Evolutionary conservation across 2,329 filamentous ascomycete genomes (phyloP), one percentile per base, ranked within the genome.

Genomic region (Clonostachys rosea): DNA sequence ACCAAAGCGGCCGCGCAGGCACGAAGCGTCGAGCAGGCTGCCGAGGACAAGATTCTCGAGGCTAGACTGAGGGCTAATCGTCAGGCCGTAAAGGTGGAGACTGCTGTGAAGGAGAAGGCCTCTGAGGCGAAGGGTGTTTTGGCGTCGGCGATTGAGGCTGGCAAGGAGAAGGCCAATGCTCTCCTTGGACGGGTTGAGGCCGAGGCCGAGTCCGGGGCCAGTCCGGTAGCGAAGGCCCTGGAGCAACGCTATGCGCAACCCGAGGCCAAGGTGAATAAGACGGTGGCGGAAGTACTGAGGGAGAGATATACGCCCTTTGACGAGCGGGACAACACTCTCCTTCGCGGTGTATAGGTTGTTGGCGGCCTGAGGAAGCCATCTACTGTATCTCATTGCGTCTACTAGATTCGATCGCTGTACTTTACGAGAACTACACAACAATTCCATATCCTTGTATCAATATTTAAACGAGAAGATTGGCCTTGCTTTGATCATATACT

Each of bases 291-390:
- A 58, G 68, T 72, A 40, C 62, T 84, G 45, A 70, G 66, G 43
- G 76, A 82, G 59, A 67, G 80, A 55, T 84, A 84, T 56, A 70
- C 60, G 54, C 73, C 72, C 1, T 61, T 77, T 49, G 68, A 71
- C 40, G 54, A 70, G 58, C 66, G 68, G 55, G 70, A 76, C 50
- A 70, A 72, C 49, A 66, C 69, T 30, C 61, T 67, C 47, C 59
- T 76, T 49, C 60, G 73, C 55, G 70, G 70, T 6, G 8, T 49
- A 18, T 49, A 30, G 24, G 24, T 30, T 30, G 24, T 30, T 30
- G 9, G 24, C 24, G 9, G 24, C 24, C 24, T 30, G 24, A 9
- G 9, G 24, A 30, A 30, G 24, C 24, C 9, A 30, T 30, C 24
- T 30, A 30, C 9, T 10, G 24, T 30, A 30, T 30, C 24, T 30